Base-by-base conservation (phyloP, 805 yeast species). In the Grigorovia humatica region DNA sequence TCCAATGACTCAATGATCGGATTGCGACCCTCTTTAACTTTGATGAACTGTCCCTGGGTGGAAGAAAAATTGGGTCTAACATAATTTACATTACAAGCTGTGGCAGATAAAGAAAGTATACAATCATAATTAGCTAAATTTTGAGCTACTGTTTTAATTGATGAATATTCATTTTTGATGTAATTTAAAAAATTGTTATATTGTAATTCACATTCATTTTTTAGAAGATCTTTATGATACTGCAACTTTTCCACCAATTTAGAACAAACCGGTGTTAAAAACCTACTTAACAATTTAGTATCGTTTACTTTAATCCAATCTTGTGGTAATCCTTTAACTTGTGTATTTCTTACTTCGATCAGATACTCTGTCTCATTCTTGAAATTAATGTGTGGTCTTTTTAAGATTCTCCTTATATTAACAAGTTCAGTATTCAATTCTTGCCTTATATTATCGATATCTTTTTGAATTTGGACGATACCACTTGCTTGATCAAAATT, bases 291-390 rank as follows among this genome's bases (percentile, higher is more conserved):
- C 1, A 80, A 65, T 54, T 80, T 72, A 47, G 95, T 77, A 9
- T 84, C 84, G 58, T 79, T 84, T 29, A 86, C 77, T 57, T 87
- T 84, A 12, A 83, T 68, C 96, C 96, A 91, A 49, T 79, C 80
- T 2, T 70, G 58, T 0, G 98, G 98, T 1, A 90, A 66, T 1
- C 69, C 66, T 44, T 77, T 78, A 1, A 76, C 71, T 45, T 78
- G 78, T 12, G 76, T 67, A 55, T 82, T 81, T 45, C 88, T 70
- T 0, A 91, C 82, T 59, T 90, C 96, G 20, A 93, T 75, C 47
- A 90, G 69, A 60, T 83, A 85, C 2, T 88, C 83, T 19, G 83
- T 85, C 49, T 80, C 82, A 48, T 77, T 74, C 51, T 78, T 80
- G 59, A 72, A 88, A 19, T 74, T 70, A 50, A 85, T 62, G 43